Conservation (phyloP, 2,329 filamentous ascomycete genomes). For the Anthostomella pinea region DNA sequence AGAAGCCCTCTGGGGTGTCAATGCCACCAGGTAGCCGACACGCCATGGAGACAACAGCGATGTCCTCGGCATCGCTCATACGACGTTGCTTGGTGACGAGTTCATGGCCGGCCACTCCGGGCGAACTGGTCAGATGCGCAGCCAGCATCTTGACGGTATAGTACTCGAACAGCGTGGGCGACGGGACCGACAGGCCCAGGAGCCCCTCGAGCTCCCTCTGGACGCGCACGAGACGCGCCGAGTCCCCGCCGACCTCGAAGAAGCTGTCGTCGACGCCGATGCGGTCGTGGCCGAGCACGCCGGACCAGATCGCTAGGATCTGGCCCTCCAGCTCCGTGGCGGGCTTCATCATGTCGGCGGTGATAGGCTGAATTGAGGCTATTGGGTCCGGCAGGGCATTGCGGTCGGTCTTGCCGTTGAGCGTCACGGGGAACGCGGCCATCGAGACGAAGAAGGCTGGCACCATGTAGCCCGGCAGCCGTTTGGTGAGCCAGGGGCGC, state of each 20-base stretch:
- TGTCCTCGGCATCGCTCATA: conserved; percentile 13
- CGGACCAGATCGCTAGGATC: conserved; percentile 24
- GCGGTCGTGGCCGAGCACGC: conserved; percentile 23
- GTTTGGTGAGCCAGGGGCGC: conserved; percentile 24
- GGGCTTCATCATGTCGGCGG: conserved; percentile 4
- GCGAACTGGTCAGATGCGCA: conserved; percentile 13
- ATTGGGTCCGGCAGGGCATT: conserved; percentile 26
- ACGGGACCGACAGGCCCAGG: conserved; percentile 18
- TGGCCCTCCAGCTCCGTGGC: conserved; percentile 20
- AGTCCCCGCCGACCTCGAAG: conserved; percentile 30
- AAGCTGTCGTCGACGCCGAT: conserved; percentile 27
- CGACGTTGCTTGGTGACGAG: neutral
- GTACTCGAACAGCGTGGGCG: conserved; percentile 25
- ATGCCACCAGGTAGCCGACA: conserved; percentile 35
- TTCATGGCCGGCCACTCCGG: neutral
- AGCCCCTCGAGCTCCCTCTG: conserved; percentile 26
- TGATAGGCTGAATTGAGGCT: conserved; percentile 2
- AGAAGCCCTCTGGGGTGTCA: conserved; percentile 31
- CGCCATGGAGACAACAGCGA: conserved; percentile 32
- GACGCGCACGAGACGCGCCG: conserved; percentile 24
- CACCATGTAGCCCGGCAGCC: conserved; percentile 28
- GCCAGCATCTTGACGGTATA: conserved; percentile 29
- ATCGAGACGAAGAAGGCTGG: conserved; percentile 29
- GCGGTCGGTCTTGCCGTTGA: conserved; percentile 28
- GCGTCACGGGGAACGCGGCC: conserved; percentile 24